phyloP scores from a whole-genome alignment of 495 filamentous ascomycete genomes.

The Ascobolus immersus region DNA sequence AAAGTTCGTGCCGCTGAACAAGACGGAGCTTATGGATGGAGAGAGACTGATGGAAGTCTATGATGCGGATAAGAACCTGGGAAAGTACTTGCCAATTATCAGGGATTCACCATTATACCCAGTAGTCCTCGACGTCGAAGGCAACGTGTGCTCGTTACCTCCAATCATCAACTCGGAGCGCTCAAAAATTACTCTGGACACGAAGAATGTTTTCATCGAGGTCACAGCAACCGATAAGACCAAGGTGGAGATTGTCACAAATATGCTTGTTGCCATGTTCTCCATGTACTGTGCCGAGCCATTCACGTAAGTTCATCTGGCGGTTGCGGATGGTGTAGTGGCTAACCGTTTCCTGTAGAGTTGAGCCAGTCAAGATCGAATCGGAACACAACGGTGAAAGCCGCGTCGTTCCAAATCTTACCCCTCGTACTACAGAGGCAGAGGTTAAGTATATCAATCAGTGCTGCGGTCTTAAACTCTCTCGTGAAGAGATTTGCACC shows the following conservation, averaged over 20 bases:
- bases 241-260: constrained; percentile 85
- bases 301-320: constrained; percentile 35
- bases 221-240: constrained; percentile 92
- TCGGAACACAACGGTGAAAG: constrained; percentile 74
- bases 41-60: constrained; percentile 86
- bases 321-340: not conserved
- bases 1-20: constrained; percentile 72
- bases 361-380: constrained; percentile 76
- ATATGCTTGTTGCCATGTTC: constrained; percentile 94
- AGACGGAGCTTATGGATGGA: constrained; percentile 63
- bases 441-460: constrained; percentile 80
- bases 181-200: constrained; percentile 78
- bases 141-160: constrained; percentile 71
- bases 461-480: constrained; percentile 57
- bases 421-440: constrained; percentile 47
- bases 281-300: constrained; percentile 64
- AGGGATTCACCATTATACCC: constrained; percentile 82
- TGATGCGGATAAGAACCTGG: constrained; percentile 62
- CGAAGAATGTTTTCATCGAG: constrained; percentile 85
- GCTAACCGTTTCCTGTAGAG: constrained; percentile 17
- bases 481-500: constrained; percentile 42
- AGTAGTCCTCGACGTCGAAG: constrained; percentile 78
- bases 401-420: constrained; percentile 52
- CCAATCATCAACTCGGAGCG: constrained; percentile 95
- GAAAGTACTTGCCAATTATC: constrained; percentile 70